Evolutionary conservation across 2,329 filamentous ascomycete species (phyloP).

Genomic region (Periglandula ipomoeae): DNA sequence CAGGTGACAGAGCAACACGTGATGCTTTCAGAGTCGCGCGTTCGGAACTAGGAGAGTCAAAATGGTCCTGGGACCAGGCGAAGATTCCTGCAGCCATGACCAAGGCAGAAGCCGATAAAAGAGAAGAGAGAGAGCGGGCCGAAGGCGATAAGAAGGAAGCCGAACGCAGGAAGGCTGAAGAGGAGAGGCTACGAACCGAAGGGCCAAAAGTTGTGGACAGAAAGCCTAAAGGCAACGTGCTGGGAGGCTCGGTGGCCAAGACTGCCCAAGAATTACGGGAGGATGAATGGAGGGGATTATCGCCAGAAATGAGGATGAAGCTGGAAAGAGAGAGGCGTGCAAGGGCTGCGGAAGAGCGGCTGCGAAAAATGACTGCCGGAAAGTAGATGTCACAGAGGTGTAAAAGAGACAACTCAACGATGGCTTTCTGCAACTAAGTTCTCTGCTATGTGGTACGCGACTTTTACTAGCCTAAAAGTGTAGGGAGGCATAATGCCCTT

Average conservation of each 20-base stretch:
- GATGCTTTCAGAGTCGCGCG: conserved; percentile 89
- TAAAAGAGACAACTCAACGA: too few relatives aligned
- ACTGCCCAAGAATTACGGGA: conserved; percentile 73
- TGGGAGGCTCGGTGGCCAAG: conserved; percentile 51
- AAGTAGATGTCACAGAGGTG: too few relatives aligned
- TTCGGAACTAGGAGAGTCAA: conserved; percentile 65
- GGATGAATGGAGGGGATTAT: conserved; percentile 77
- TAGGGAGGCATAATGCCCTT: too few relatives aligned
- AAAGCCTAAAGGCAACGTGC: conserved; percentile 41
- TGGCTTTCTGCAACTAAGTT: too few relatives aligned
- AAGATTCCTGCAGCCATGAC: conserved; percentile 64
- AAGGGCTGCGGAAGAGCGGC: conserved; percentile 81
- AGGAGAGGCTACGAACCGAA: conserved; percentile 61
- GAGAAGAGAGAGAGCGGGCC: conserved; percentile 60
- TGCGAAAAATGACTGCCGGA: conserved; percentile 48
- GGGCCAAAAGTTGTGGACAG: conserved; percentile 47
- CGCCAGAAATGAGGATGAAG: conserved; percentile 74
- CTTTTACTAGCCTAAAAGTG: too few relatives aligned
- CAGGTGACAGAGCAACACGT: conserved; percentile 74
- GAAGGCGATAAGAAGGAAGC: conserved; percentile 61
- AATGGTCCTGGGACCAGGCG: conserved; percentile 71
- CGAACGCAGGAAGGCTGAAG: conserved; percentile 62
- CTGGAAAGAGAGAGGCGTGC: conserved; percentile 85
- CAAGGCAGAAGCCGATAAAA: conserved; percentile 59
- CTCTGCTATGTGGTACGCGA: too few relatives aligned